Conservation (phyloP, 2,329 filamentous ascomycete genomes). For the Eutypella sp. region DNA sequence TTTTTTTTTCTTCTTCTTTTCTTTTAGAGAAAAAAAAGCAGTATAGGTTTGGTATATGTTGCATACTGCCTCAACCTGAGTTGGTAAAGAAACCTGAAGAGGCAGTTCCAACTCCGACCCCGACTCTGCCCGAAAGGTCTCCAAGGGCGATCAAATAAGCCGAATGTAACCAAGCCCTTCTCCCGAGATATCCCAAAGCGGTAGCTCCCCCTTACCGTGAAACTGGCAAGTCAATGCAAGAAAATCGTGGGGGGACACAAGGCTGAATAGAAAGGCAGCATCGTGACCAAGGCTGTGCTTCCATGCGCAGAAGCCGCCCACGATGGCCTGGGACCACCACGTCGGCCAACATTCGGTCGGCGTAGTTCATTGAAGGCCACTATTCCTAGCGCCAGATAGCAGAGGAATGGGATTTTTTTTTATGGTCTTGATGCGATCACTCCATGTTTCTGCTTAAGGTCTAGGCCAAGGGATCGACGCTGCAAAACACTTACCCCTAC, state of each 20-base stretch:
- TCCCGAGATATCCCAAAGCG: background rate
- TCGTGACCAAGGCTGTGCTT: background rate
- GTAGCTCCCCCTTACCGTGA: background rate
- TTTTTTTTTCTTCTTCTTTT: no score
- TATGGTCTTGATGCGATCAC: background rate
- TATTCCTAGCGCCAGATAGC: no score
- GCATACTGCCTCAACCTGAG: no score
- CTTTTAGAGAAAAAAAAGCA: no score
- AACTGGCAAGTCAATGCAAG: background rate
- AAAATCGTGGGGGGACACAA: background rate
- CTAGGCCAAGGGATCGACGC: background rate
- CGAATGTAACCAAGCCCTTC: background rate
- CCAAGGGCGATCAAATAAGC: no score
- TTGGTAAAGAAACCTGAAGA: no score
- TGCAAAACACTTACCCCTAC: background rate
- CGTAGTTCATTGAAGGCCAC: no score
- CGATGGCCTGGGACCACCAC: background rate
- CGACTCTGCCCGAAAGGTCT: no score
- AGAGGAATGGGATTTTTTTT: no score
- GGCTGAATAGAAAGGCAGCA: background rate
- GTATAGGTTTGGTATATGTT: no score
- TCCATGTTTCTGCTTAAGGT: background rate
- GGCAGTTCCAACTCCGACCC: no score
- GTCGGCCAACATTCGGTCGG: background rate
- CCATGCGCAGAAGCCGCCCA: background rate